Base-by-base conservation (phyloP, 495 filamentous ascomycete species). In the Penicillium macrosclerotiorum region DNA sequence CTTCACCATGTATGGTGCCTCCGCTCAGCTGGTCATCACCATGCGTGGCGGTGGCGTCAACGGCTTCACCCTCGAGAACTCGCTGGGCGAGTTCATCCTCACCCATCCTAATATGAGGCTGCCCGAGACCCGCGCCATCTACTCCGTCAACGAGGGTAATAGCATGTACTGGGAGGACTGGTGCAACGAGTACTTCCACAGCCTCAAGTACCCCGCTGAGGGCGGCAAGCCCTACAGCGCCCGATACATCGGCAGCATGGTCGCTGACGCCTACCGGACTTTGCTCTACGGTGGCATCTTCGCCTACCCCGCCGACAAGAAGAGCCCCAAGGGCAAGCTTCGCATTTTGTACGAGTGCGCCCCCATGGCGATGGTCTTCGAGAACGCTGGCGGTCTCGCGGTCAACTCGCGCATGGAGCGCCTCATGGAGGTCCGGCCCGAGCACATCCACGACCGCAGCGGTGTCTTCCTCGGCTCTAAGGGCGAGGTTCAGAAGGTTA, bases 1-100 rank as follows among this genome's bases (percentile, higher is more conserved):
- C 2, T 98, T 98, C 75, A 98, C 93, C 66, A 98, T 98, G 93
- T 98, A 98, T 69, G 93, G 93, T 59, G 93, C 93, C 54, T 95
- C 90, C 17, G 86, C 93, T 5, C 91, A 96, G 69, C 76, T 98
- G 40, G 93, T 98, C 42, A 85, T 98, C 65, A 98, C 93, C 31
- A 97, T 98, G 90, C 87, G 84, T 65, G 89, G 88, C 44, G 90
- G 93, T 33, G 78, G 66, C 43, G 93, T 98, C 71, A 95, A 97
- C 67, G 93, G 92, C 45, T 98, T 97, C 75, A 98, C 93, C 18
- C 79, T 98, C 59, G 93, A 98, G 71, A 92, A 88, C 64, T 87
- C 88, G 26, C 80, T 98, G 30, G 93, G 93, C 66, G 93, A 98
- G 75, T 98, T 98, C 74, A 98, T 98, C 73, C 79, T 97, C 36